Percentiles rank a stretch among this genome's conserved stretches.
Evolutionary conservation across 768 basidiomycete genomes (phyloP).

Genomic region (Kwoniella europaea): DNA sequence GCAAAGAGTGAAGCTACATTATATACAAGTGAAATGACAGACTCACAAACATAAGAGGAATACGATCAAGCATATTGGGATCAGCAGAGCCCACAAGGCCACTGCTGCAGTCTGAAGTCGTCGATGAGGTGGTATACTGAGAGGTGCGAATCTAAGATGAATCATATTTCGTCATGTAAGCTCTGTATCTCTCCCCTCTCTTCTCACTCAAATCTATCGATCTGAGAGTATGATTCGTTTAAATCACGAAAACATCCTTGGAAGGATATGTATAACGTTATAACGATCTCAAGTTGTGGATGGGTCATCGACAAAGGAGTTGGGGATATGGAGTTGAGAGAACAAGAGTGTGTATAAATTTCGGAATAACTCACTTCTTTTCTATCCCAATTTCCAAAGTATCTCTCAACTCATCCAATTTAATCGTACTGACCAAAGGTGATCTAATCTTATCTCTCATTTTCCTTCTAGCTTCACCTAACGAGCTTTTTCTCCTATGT

Average conservation of each 20-base stretch:
- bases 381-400: conserved; percentile 48
- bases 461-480: conserved; percentile 25
- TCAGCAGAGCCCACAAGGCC: conserved; percentile 81
- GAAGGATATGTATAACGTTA: background rate
- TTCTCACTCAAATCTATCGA: background rate
- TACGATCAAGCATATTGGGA: conserved; percentile 68
- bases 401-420: conserved; percentile 45
- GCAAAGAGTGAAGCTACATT: background rate
- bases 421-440: conserved; percentile 38
- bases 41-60: conserved; percentile 85
- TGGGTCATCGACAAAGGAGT: too few species aligned
- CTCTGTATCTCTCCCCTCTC: background rate
- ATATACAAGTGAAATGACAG: background rate
- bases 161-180: background rate
- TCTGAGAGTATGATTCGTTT: too few species aligned
- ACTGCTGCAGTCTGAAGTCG: conserved; percentile 88
- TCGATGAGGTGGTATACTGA: conserved; percentile 81
- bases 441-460: conserved; percentile 39
- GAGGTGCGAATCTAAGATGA: conserved; percentile 71
- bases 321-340: background rate
- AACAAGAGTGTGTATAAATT: background rate
- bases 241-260: background rate
- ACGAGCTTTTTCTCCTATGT: conserved; percentile 6
- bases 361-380: conserved; percentile 37
- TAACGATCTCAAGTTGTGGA: background rate